Evolutionary conservation across 495 filamentous ascomycete genomes (phyloP).

Genomic region (Antarctomyces pellizariae): DNA sequence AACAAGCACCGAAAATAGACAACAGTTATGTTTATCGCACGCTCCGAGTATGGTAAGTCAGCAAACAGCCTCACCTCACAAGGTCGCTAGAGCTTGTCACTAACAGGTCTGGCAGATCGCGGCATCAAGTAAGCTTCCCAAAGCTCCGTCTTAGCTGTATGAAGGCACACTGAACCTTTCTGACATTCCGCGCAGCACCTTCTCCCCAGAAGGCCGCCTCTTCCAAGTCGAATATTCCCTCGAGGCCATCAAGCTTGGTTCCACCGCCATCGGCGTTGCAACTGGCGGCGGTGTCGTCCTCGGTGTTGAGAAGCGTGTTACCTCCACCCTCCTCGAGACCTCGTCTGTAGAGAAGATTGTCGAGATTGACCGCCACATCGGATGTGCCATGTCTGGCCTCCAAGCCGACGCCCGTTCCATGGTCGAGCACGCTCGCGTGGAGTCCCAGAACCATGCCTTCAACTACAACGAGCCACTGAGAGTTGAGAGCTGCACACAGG

Average conservation of each 20-base stretch:
- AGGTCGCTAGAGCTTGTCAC: conserved; percentile 9
- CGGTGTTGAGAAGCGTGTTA: conserved; percentile 97
- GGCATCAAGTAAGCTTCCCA: conserved; percentile 71
- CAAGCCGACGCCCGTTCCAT: conserved; percentile 92
- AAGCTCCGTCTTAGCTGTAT: conserved; percentile 1
- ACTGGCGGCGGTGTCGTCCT: conserved; percentile 85
- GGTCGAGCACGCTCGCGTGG: conserved; percentile 94
- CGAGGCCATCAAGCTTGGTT: conserved; percentile 98
- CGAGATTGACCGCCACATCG: conserved; percentile 94
- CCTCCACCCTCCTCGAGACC: conserved; percentile 85
- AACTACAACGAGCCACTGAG: conserved; percentile 86
- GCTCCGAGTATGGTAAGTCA: conserved; percentile 86
- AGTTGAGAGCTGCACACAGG: conserved; percentile 95
- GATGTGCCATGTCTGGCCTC: conserved; percentile 92
- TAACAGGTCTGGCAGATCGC: conserved; percentile 45
- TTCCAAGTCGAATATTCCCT: conserved; percentile 99
- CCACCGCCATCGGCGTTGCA: conserved; percentile 91
- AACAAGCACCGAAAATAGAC: too few relatives aligned
- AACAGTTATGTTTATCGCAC: conserved; percentile 99
- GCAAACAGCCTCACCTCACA: conserved; percentile 2
- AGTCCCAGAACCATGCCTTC: conserved; percentile 89
- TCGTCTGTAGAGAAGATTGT: conserved; percentile 98
- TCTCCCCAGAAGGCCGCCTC: conserved; percentile 97
- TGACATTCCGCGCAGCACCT: conserved; percentile 42
- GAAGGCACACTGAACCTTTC: conserved; percentile 7